Evolutionary conservation across 2,329 filamentous ascomycete genomes (phyloP), one percentile per base, ranked within the genome.

Genomic region (Ceratocystiopsis brevicomis): DNA sequence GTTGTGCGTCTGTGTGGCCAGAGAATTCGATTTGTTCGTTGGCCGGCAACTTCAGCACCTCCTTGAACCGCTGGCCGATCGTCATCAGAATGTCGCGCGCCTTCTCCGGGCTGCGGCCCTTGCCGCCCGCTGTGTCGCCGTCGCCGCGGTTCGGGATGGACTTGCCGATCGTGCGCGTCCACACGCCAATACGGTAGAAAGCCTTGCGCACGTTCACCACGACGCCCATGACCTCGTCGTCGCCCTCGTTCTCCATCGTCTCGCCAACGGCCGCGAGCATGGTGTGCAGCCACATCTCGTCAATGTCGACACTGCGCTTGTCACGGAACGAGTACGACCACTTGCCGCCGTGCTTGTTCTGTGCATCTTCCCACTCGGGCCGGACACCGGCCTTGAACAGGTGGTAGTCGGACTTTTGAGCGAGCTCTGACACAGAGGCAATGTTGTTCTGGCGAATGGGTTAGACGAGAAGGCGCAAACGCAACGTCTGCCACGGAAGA

Each of bases 271-370:
- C 90, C 32, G 82, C 78, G 54, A 98, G 80, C 78, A 98, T 94
- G 49, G 93, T 83, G 61, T 96, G 84, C 47, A 98, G 77, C 90
- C 90, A 98, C 44, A 94, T 73, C 46, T 88, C 82, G 59, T 98
- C 88, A 61, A 95, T 92, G 54, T 88, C 83, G 59, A 94, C 74
- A 52, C 70, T 76, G 57, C 82, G 80, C 75, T 94, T 95, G 54
- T 95, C 85, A 70, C 92, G 93, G 78, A 94, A 95, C 57, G 84
- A 81, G 67, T 92, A 96, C 21, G 88, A 87, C 90, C 90, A 98
- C 66, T 95, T 95, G 65, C 90, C 90, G 54, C 90, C 90, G 61
- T 96, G 86, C 74, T 96, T 98, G 71, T 98, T 98, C 68, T 96
- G 86, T 21, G 76, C 71, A 60, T 98, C 90, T 64, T 98, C 90